Evolutionary conservation across 257 asterid species (phyloP), one percentile per base, ranked within the genome.

Genomic region (Avicennia marina): DNA sequence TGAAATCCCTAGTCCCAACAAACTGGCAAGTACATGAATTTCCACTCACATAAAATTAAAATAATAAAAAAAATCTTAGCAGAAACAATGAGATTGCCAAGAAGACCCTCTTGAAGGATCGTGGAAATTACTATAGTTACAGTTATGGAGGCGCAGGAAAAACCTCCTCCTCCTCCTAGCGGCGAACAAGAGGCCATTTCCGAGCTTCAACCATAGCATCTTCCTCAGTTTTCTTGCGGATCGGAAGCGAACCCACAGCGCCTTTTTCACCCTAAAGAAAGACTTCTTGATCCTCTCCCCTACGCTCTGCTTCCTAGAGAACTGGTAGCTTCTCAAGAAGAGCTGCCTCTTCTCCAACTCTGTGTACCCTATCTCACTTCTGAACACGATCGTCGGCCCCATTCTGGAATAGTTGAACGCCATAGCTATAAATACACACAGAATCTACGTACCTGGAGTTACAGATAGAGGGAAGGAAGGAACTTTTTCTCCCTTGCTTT

Each of bases 251-350:
- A 62, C 34, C 50, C 75, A 74, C 0, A 81, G 69, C 7, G 78
- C 78, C 70, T 65, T 75, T 45, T 71, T 84, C 12, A 82, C 81
- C 63, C 83, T 72, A 46, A 77, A 73, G 55, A 78, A 49, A 4
- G 95, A 78, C 21, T 53, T 79, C 54, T 75, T 82, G 13, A 86
- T 70, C 64, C 76, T 81, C 54, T 78, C 85, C 0, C 59, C 17
- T 6, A 82, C 56, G 43, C 79, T 84, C 77, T 69, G 78, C 70
- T 86, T 90, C 68, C 97, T 63, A 19, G 94, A 78, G 40, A 90
- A 90, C 22, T 75, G 94, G 55, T 90, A 90, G 77, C 97, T 90
- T 69, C 95, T 75, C 82, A 90, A 64, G 67, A 90, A 90, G 32
- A 90, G 56, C 70, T 76, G 96, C 72, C 97, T 63, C 67, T 90